Evolutionary conservation across 129 eudicot species (phyloP), one percentile per base, ranked within the genome.

Genomic region (Logfia minima): DNA sequence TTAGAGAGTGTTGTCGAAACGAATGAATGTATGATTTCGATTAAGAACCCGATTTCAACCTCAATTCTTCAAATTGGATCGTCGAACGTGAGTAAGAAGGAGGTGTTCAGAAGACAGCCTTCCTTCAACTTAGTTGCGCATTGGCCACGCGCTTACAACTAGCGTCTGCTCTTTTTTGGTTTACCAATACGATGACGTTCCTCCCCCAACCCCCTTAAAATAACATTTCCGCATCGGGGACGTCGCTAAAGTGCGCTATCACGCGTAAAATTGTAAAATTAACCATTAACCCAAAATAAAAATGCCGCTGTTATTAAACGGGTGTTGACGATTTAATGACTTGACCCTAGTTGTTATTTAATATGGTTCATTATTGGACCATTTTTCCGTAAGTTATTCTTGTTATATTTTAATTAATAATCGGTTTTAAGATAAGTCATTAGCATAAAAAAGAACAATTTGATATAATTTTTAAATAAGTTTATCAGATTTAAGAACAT

Each of bases 71-170:
- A 63, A 61, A 79, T 71, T 62, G 43, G 82, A 71, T 70, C 82
- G 71, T 28, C 32, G 82, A 70, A 71, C 77, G 81, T 68, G 75
- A 55, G 58, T 10, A 43, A 43, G 51, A 11, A 77, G 75, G 61
- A 56, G 81, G 60, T 77, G 34, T 67, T 48, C 13, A 48, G n/a
- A 48, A 77, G 75, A 26, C 76, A 39, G 43, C 23, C 52, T 16
- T 48, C 55, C 5, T 69, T 56, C 29, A 68, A 77, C 60, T 35
- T 70, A 14, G 55, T 14, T 48, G 18, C n/a, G n/a, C 18, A 48
- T 8, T 41, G 53, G 23, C 70, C 71, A 78, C 82, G 77, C 82
- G 82, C 82, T 6, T 29, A 55, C 61, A 37, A 34, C 19, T 23
- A 9, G 45, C 70, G 79, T 75, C 66, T 17, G 31, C 14, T 24